Base-by-base conservation (phyloP, 2,329 filamentous ascomycete genomes). In the Monilinia laxa region DNA sequence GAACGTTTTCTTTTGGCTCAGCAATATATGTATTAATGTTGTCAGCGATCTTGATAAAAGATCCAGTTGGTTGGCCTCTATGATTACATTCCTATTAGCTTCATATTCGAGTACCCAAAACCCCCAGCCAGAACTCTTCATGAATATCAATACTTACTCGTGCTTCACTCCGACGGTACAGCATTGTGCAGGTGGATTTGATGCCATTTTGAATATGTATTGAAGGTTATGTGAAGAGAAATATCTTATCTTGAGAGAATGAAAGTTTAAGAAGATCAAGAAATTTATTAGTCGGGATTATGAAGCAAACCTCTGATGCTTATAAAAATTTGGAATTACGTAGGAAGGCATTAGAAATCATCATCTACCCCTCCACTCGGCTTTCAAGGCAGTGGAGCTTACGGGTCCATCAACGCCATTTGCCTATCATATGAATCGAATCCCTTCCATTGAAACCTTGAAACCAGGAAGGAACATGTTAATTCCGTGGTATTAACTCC, bases 141-240 rank as follows among this genome's bases (percentile, higher is more conserved):
- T 58, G 20, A 42, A 38, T 38, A 20, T n/a, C 28, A 40, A 59
- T 28, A 45, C 69, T 40, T 72, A 76, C 75, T 76, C 71, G 57
- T 77, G 75, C 66, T 74, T 76, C 5, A 76, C 70, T 65, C 76
- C 76, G 51, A 74, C 64, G 12, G 75, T 75, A 69, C 76, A 77
- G 65, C 76, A 77, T 56, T 68, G 67, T n/a, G 71, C 68, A 14
- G 76, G 76, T 28, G 74, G 72, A 23, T 77, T 71, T 25, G 76
- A 77, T 23, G 76, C 73, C 76, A 77, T 77, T 66, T 45, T 73
- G 53, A 12, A 49, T 51, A 42, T 35, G 16, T 31, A 51, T 25
- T 23, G 51, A 56, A 18, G n/a, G 20, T 56, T 42, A 20, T 11
- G 23, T 31, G 11, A 64, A 31, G 18, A 20, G 40, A 20, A 42